phyloP scores from a whole-genome alignment of 2,329 filamentous ascomycete genomes.

The Cladosporium sp. region DNA sequence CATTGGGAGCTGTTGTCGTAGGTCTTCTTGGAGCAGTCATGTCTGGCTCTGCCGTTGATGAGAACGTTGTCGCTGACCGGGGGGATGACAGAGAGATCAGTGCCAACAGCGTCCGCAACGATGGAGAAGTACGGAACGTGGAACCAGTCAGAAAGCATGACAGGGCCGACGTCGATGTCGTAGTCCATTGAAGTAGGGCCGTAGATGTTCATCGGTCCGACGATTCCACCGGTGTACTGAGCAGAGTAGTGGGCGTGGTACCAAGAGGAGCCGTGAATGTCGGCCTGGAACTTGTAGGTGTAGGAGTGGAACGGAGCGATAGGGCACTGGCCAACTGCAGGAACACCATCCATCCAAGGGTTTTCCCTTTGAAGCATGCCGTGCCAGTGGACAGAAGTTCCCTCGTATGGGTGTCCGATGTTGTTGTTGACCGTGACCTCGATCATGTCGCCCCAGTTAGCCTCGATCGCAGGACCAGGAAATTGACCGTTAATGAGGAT shows the following conservation, averaged over 20 bases:
- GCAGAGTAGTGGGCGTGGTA: constrained; percentile 36
- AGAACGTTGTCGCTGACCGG: constrained; percentile 28
- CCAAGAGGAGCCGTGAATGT: constrained; percentile 32
- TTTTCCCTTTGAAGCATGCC: constrained; percentile 33
- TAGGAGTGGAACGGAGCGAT: constrained; percentile 38
- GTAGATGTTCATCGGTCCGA: constrained; percentile 29
- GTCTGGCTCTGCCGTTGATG: constrained; percentile 32
- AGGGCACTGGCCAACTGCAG: constrained; percentile 37
- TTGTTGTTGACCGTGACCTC: constrained; percentile 33
- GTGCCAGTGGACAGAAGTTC: constrained; percentile 41
- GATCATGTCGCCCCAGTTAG: constrained; percentile 39
- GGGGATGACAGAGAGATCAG: constrained; percentile 15
- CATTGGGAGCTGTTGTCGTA: constrained; percentile 17
- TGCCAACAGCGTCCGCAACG: constrained; percentile 17
- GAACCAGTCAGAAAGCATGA: constrained; percentile 30
- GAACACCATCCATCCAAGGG: constrained; percentile 39
- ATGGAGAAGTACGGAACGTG: constrained; percentile 31
- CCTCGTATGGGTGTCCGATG: constrained; percentile 26
- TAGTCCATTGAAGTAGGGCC: constrained; percentile 25
- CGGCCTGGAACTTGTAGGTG: constrained; percentile 37
- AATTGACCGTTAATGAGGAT: constrained; percentile 23
- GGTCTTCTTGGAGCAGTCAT: constrained; percentile 25
- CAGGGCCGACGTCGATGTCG: constrained; percentile 28
- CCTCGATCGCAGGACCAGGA: constrained; percentile 24
- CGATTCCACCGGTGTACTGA: constrained; percentile 27